Base-by-base conservation (phyloP, 208 protist species). In the Acanthamoeba lenticulata region DNA sequence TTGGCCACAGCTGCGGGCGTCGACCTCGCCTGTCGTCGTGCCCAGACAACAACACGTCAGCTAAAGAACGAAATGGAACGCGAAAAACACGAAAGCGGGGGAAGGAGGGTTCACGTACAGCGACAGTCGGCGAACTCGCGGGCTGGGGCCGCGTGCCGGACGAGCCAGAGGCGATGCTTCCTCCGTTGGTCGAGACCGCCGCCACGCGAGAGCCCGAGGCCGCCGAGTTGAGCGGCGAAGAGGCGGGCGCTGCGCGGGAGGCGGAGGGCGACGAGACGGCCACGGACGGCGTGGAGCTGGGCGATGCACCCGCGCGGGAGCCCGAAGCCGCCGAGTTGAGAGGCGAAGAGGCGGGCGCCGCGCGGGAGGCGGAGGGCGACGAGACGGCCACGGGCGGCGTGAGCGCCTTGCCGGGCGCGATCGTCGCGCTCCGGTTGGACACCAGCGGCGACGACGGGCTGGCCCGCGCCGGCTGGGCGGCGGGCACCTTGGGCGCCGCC, bases 321-420 rank as follows among this genome's bases (percentile, higher is more conserved):
- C n/a, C 27, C 29, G 36, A 34, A 34, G n/a, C n/a, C n/a, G 11
- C 29, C n/a, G 27, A n/a, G n/a, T n/a, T n/a, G n/a, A n/a, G n/a
- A n/a, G n/a, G n/a, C n/a, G 40, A n/a, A 11, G 77, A 9, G 27
- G 36, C 44, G 1, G 77, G 44, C 44, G 77, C 13, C 9, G 77
- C 27, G 77, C 44, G n/a, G 17, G 27, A 60, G 74, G 21, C 27
- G 11, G 74, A 5, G 13, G 36, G 45, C 42, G 32, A 5, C 24
- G 17, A 34, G 77, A 65, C 72, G 0, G 36, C 79, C n/a, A 36
- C 36, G 85, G 55, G 36, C 19, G 27, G 47, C 3, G 85, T 38
- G 47, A 90, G 60, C 15, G 85, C 24, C 60, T 72, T 90, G 85
- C 45, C 47, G 47, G 55, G 85, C 13, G 72, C 40, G 27, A 83